These are phyloP conservation scores for Paulownia fortunei DNA, from an alignment of 257 asterid species.

Conservation along the genomic window DNA sequence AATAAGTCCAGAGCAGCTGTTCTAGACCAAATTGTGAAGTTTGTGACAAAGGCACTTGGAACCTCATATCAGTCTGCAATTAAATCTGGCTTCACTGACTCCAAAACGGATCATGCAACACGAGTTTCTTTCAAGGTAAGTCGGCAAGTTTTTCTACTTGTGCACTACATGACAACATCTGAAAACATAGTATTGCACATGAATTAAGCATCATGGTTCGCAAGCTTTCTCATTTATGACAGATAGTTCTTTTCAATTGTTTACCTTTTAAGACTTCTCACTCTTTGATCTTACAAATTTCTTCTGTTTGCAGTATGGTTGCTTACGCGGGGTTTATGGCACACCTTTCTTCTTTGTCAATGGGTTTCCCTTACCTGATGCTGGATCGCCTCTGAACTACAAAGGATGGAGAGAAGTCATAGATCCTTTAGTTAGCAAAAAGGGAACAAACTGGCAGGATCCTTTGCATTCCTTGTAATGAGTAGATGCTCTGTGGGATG, in stretches of 20 bases:
- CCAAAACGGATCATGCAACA: slow-evolving; percentile 59
- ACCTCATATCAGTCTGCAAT: slow-evolving; percentile 46
- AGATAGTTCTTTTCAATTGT: neutral
- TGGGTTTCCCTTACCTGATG: slow-evolving; percentile 79
- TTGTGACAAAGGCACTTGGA: slow-evolving; percentile 50
- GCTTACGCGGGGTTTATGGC: slow-evolving; percentile 78
- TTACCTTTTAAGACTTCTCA: neutral
- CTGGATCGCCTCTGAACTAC: slow-evolving; percentile 58
- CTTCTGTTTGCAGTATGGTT: slow-evolving; percentile 64
- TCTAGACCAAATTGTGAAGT: slow-evolving; percentile 38
- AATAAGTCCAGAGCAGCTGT: slow-evolving; percentile 59
- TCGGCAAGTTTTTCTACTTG: neutral
- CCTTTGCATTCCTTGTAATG: slow-evolving; percentile 22
- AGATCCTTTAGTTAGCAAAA: slow-evolving; percentile 56
- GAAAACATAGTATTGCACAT: neutral
- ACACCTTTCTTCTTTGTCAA: slow-evolving; percentile 85
- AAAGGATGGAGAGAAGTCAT: slow-evolving; percentile 58
- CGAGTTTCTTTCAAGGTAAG: slow-evolving; percentile 82
- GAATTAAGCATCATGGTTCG: too few species aligned
- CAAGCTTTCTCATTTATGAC: neutral
- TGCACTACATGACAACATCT: neutral
- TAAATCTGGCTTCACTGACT: slow-evolving; percentile 57
- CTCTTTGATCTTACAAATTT: neutral
- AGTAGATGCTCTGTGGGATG: neutral
- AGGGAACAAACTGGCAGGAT: neutral